Evolutionary conservation across 2,329 filamentous ascomycete species (phyloP), one percentile per base, ranked within the genome.

Genomic region (Verticillium alfalfae): DNA sequence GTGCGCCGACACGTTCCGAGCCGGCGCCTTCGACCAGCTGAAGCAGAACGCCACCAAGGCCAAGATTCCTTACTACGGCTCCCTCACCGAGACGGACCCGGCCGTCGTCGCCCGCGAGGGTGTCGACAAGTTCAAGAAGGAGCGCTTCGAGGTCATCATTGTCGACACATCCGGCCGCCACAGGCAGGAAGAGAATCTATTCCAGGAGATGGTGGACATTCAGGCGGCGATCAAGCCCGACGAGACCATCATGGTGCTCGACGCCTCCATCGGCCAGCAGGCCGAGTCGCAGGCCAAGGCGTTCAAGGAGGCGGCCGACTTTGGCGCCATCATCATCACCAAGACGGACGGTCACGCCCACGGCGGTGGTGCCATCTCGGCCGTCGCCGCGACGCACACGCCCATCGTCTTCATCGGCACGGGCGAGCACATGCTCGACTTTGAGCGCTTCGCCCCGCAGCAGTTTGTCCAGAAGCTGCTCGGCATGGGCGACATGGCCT

Each of bases 31-130:
- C 69, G 95, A 99, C 73, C 95, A 99, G 79, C 77, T 99, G 75
- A 98, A 98, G 80, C 95, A 99, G 79, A 99, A 99, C 74, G 95
- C 95, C 1, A 98, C 93, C 38, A 99, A 98, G 76, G 95, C 95
- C 58, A 98, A 98, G 80, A 98, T 99, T 59, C 95, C 95, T 10
- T 99, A 99, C 83, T 99, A 96, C 74, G 95, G 95, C 70, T 96
- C 92, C 62, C 82, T 99, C 66, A 99, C 94, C 2, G 93, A 99
- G 79, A 97, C 93, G 8, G 95, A 99, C 72, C 95, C 95, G 0
- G 93, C 94, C 0, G 88, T 93, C 6, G 95, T 99, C 18, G 94
- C 95, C 0, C 86, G 88, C n/a, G 93, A 97, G 68, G 95, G 95
- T 78, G 95, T 99, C 37, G 93, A 97, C 56, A 96, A 98, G 78